A percentile compares a stretch with the other conserved stretches of the same genome.
Evolutionary conservation across 495 filamentous ascomycete genomes (phyloP).

Genomic region (Tuber aestivum): DNA sequence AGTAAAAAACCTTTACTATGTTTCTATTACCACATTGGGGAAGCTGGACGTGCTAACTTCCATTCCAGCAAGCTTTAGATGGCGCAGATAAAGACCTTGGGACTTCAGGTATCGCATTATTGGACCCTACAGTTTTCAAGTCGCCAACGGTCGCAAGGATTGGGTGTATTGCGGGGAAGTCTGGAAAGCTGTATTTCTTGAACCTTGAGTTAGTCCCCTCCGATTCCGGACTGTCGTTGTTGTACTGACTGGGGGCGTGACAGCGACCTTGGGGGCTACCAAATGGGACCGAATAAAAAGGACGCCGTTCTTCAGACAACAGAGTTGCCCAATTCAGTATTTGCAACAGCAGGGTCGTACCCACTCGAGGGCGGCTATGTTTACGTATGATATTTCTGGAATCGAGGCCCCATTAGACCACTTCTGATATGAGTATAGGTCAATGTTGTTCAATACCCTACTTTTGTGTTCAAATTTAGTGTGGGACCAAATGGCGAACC

Average conservation of each 20-base stretch:
- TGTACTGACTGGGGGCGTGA: constrained; percentile 2
- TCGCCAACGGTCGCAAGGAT: constrained; percentile 35
- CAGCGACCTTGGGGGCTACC: constrained; percentile 44
- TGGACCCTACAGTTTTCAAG: constrained; percentile 29
- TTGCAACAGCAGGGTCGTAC: constrained; percentile 45
- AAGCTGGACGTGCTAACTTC: neutral
- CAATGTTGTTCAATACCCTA: constrained; percentile 41
- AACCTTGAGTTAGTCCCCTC: constrained; percentile 38
- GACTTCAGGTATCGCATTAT: constrained; percentile 40
- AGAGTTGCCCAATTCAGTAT: constrained; percentile 43
- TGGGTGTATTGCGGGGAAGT: constrained; percentile 44
- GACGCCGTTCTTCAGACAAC: constrained; percentile 43
- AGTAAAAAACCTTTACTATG: neutral
- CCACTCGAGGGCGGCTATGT: constrained; percentile 46
- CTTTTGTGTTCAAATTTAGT: constrained; percentile 44
- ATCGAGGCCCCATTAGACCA: neutral
- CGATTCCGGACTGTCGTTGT: constrained; percentile 10
- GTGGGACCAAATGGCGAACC: constrained; percentile 38
- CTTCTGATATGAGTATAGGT: constrained; percentile 26
- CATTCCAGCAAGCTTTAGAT: constrained; percentile 42
- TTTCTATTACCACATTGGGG: neutral
- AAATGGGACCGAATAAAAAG: constrained; percentile 42
- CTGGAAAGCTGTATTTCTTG: constrained; percentile 44
- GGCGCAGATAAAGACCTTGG: constrained; percentile 50
- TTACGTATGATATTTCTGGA: constrained; percentile 36